Base-by-base conservation (phyloP, 345 rosid genomes). In the Combretum micranthum region DNA sequence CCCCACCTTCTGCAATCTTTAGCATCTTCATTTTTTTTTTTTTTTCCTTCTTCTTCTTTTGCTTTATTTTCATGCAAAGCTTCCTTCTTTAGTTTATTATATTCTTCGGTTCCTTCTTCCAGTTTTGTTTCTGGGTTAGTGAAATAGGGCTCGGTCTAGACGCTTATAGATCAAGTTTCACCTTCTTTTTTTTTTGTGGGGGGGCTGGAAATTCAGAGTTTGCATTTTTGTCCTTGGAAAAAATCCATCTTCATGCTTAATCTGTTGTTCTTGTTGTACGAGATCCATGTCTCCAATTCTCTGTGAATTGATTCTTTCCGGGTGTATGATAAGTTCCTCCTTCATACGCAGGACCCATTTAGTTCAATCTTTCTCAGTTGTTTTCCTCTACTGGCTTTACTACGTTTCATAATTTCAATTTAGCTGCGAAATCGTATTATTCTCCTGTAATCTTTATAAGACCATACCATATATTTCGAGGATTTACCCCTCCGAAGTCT, bases 361-460 rank as follows among this genome's bases (percentile, higher is more conserved):
- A 25, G 99, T 93, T 87, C 99, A 93, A 74, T 93, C 99, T 23
- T 90, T 93, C 87, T 93, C 99, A 57, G 99, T 93, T 62, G 99
- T 85, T 69, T 93, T 93, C 79, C 99, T 93, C 67, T 93, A 93
- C 86, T 93, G 91, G 90, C 65, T 93, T 58, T 93, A 93, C 75
- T 93, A 93, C 58, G 99, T 93, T 71, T 93, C 99, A 79, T 93
- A 76, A 77, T 75, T 71, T 59, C 66, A 42, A n/a, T n/a, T n/a
- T 42, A 45, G 17, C 3, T n/a, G 4, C 54, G 20, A 18, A 47
- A 47, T 55, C 16, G 12, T 44, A 13, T 16, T 42, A 26, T 17
- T 7, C 17, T 51, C 59, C 53, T 67, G 47, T 53, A 55, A 52
- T 55, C 17, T 7, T n/a, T n/a, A n/a, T n/a, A n/a, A n/a, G n/a